Evolutionary conservation across 176 grass and related monocot species (phyloP).

Genomic region (Juncus effusus): DNA sequence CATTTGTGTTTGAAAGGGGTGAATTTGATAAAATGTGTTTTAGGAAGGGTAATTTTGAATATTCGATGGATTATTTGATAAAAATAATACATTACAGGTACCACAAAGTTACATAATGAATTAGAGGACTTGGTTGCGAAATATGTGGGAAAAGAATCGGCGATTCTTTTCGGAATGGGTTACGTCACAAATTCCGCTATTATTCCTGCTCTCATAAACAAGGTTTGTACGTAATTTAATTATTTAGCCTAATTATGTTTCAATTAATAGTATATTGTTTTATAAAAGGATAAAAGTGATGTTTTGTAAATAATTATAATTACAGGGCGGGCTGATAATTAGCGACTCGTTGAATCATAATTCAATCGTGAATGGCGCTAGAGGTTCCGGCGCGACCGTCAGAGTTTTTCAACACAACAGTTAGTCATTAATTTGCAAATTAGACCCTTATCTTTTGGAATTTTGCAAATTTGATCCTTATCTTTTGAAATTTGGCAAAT

Average conservation of each 20-base stretch:
- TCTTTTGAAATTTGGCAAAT: too few species aligned
- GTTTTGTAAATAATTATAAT: constrained; percentile 13
- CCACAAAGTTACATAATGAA: constrained; percentile 70
- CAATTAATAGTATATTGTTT: not conserved
- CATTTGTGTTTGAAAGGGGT: too few species aligned
- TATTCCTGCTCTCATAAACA: constrained; percentile 73
- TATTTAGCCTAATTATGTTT: not conserved
- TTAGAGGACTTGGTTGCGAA: constrained; percentile 71
- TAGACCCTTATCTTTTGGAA: too few species aligned
- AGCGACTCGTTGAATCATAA: constrained; percentile 95
- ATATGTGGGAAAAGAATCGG: constrained; percentile 79
- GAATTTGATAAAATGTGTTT: not conserved
- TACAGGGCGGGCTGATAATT: constrained; percentile 78
- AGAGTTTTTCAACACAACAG: constrained; percentile 94
- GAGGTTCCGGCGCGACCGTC: constrained; percentile 79
- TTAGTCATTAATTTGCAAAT: constrained; percentile 35
- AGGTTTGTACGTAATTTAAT: constrained; percentile 38
- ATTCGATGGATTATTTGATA: constrained; percentile 4
- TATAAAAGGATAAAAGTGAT: not conserved
- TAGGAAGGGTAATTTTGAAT: not conserved
- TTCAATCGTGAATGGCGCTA: constrained; percentile 91
- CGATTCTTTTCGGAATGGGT: constrained; percentile 92
- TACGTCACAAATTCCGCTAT: constrained; percentile 89
- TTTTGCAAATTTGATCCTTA: too few species aligned
- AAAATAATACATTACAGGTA: constrained; percentile 40